Conservation (phyloP, 345 rosid genomes). For the Aquilaria malaccensis region DNA sequence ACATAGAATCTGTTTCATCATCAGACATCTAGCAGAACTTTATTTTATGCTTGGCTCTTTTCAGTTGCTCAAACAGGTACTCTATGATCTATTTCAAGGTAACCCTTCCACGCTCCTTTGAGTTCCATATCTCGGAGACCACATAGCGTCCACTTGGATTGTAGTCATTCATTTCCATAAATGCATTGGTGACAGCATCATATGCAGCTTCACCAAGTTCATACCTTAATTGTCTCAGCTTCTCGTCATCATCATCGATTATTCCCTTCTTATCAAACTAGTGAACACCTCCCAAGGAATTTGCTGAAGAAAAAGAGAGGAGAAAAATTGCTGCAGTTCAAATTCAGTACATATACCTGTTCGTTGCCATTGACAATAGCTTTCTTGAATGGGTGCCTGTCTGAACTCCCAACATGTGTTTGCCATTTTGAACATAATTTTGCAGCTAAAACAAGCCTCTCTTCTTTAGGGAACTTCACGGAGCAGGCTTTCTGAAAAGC, state of each 20-base stretch:
- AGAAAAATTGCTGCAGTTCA: too few relatives aligned
- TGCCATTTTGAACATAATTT: slow-evolving; percentile 21
- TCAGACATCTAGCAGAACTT: neutral
- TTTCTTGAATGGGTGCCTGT: slow-evolving; percentile 22
- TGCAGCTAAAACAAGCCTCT: slow-evolving; percentile 12
- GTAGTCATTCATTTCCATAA: slow-evolving; percentile 24
- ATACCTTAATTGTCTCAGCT: slow-evolving; percentile 14
- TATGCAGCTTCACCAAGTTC: slow-evolving; percentile 18
- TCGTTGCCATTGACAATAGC: slow-evolving; percentile 1
- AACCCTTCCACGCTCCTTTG: slow-evolving; percentile 20
- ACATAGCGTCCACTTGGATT: slow-evolving; percentile 23
- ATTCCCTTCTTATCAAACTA: slow-evolving; percentile 9
- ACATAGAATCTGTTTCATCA: too few relatives aligned
- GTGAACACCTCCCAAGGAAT: too few relatives aligned
- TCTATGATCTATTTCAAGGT: slow-evolving; percentile 20
- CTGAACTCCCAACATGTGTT: slow-evolving; percentile 10
- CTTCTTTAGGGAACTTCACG: slow-evolving; percentile 7
- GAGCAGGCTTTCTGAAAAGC: slow-evolving; percentile 16
- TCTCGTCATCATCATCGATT: slow-evolving; percentile 18
- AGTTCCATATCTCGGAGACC: slow-evolving; percentile 25
- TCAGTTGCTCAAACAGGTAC: slow-evolving; percentile 19
- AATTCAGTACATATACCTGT: slow-evolving; percentile 6
- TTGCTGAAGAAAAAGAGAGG: too few relatives aligned
- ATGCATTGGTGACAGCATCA: slow-evolving; percentile 20
- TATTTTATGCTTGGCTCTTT: slow-evolving; percentile 17